These are phyloP conservation scores for Barbatosphaeria neglecta DNA, from an alignment of 495 filamentous ascomycete species.

Conservation along the genomic window DNA sequence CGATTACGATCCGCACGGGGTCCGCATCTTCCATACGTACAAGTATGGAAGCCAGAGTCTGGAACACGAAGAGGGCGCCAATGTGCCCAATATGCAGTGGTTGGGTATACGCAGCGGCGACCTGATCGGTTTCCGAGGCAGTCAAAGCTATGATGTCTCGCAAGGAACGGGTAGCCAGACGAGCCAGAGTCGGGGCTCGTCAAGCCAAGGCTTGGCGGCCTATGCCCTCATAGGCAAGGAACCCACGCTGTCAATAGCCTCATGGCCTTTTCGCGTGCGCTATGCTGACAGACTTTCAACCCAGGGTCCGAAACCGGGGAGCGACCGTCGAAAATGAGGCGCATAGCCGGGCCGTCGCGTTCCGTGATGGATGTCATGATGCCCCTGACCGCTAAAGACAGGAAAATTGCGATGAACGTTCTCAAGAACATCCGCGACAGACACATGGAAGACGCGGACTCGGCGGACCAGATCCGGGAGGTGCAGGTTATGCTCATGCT, in stretches of 20 bases:
- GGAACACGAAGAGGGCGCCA: constrained; percentile 52
- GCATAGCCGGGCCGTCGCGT: constrained; percentile 5
- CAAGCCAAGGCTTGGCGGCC: constrained; percentile 9
- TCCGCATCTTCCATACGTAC: constrained; percentile 79
- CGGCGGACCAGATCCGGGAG: constrained; percentile 45
- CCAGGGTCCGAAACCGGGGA: constrained; percentile 6
- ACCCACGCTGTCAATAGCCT: neutral
- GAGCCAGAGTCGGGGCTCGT: constrained; percentile 6
- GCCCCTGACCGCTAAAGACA: constrained; percentile 49
- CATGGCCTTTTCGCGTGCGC: constrained; percentile 1
- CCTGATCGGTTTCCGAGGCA: constrained; percentile 19
- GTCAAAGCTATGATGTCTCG: neutral
- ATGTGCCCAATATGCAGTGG: constrained; percentile 52
- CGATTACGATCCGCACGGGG: constrained; percentile 80
- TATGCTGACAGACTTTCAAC: constrained; percentile 2
- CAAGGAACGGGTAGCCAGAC: constrained; percentile 2
- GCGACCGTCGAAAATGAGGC: constrained; percentile 7
- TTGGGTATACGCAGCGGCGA: constrained; percentile 61
- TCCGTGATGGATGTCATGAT: constrained; percentile 8
- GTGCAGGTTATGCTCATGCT: constrained; percentile 81
- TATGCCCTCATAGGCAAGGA: constrained; percentile 2
- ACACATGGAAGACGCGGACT: constrained; percentile 1
- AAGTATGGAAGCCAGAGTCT: constrained; percentile 69
- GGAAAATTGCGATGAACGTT: constrained; percentile 55
- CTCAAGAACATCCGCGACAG: constrained; percentile 34